Evolutionary conservation across 129 eudicot species (phyloP).

Genomic region (Erigeron canadensis): DNA sequence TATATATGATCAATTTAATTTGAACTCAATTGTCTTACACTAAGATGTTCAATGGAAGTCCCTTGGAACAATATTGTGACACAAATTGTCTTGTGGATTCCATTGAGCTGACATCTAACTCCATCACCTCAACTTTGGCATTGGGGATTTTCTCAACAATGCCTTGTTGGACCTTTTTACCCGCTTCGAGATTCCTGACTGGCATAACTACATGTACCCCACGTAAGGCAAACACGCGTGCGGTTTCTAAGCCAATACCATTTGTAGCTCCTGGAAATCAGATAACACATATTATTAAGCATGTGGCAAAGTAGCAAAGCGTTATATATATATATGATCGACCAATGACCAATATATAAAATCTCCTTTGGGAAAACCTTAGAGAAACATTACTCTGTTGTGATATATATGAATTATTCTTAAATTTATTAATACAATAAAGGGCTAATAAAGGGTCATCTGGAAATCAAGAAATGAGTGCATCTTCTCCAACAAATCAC

Average conservation of each 20-base stretch:
- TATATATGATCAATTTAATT: background rate
- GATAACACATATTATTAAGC: slow-evolving; percentile 7
- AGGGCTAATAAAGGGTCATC: no score
- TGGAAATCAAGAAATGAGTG: no score
- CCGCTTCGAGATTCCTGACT: slow-evolving; percentile 69
- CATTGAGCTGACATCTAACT: slow-evolving; percentile 80
- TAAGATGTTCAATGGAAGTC: slow-evolving; percentile 74
- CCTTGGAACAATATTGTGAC: slow-evolving; percentile 60
- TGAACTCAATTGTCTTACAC: slow-evolving; percentile 82
- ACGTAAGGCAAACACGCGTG: slow-evolving; percentile 75
- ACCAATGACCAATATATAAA: no score
- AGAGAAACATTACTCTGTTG: no score
- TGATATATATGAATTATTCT: no score
- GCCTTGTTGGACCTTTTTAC: slow-evolving; percentile 58
- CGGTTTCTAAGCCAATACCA: slow-evolving; percentile 86
- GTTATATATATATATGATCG: background rate
- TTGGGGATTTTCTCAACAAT: slow-evolving; percentile 59
- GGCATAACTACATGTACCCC: slow-evolving; percentile 94
- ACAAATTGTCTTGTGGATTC: slow-evolving; percentile 76
- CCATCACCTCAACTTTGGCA: slow-evolving; percentile 91
- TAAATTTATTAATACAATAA: no score
- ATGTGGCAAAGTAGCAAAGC: no score
- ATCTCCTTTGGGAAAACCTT: no score
- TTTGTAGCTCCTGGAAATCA: slow-evolving; percentile 80
- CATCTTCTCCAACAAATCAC: no score